Evolutionary conservation across 2,329 filamentous ascomycete species (phyloP), one percentile per base, ranked within the genome.

Genomic region (Ploettnerulaceae sp.): DNA sequence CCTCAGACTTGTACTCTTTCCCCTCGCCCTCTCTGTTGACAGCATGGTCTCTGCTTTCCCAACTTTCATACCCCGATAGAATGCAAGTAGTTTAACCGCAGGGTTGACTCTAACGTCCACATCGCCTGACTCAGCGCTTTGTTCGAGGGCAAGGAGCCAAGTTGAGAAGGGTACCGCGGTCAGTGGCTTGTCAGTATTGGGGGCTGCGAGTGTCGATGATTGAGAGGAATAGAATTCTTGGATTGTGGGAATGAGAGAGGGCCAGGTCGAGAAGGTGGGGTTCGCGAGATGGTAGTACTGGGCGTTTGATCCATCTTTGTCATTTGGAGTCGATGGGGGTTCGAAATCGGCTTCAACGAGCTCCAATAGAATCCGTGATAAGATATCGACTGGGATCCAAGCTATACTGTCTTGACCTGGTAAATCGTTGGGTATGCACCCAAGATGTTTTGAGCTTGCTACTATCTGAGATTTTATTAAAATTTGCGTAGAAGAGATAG

Each of bases 341-440:
- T 21, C 15, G 5, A 21, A 22, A 14, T 24, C 22, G 11, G 17
- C 8, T 2, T 21, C 7, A 4, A 48, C 17, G 12, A 43, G 9
- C 26, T 43, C 45, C 3, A 15, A 21, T 4, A 48, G 20, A 9
- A 37, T 35, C 11, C 22, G 24, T 8, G 32, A 28, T 2, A 48
- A 3, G 12, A 18, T 33, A 37, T 48, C 45, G n/a, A 48, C 45
- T 2, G 45, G 45, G 17, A 48, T 17, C 26, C 39, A 48, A 15
- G 29, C 25, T 1, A 48, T 21, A 1, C 21, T 25, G 1, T 24
- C 25, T 7, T 32, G 28, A 0, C 26, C 32, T 5, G 32, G 33
- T 4, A 45, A 26, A 2, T 24, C 20, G 14, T 12, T 18, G 3
- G 33, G 33, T 12, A 42, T 21, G 6, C 9, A 7, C n/a, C 32